A percentile compares a stretch with the other conserved stretches of the same genome.
Evolutionary conservation across 768 basidiomycete genomes (phyloP).

Genomic region (Hypsizygus marmoreus): DNA sequence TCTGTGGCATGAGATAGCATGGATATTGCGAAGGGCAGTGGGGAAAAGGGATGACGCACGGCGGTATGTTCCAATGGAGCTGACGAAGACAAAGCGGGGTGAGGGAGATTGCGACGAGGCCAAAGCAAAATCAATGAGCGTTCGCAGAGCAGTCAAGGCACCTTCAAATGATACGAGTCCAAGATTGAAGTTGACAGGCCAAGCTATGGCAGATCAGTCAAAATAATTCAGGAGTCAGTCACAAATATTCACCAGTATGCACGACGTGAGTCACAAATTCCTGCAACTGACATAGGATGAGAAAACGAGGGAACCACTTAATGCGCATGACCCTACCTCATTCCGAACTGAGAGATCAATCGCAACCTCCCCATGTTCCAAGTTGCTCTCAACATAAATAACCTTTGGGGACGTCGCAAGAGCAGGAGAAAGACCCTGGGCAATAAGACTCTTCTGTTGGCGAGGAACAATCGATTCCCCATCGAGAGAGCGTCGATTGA

Average conservation of each 20-base stretch:
- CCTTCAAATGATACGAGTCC: slow-evolving; percentile 44
- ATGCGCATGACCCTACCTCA: too few species aligned
- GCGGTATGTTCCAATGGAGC: slow-evolving; percentile 27
- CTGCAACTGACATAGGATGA: slow-evolving; percentile 1
- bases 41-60: slow-evolving; percentile 11
- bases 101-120: slow-evolving; percentile 24
- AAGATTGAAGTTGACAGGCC: slow-evolving; percentile 52
- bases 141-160: slow-evolving; percentile 39
- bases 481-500: slow-evolving; percentile 22
- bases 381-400: neutral
- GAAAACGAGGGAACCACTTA: too few species aligned
- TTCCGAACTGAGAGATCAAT: too few species aligned
- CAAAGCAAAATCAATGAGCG: slow-evolving; percentile 42
- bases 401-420: neutral
- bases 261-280: slow-evolving; percentile 4
- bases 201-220: slow-evolving; percentile 29
- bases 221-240: neutral
- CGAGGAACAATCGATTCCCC: neutral
- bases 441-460: neutral
- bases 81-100: slow-evolving; percentile 43
- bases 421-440: slow-evolving; percentile 1
- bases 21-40: neutral
- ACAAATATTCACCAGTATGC: slow-evolving; percentile 8
- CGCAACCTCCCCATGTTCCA: neutral
- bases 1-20: neutral